Base-by-base conservation (phyloP, 129 eudicot species). In the Artemisia argyi region DNA sequence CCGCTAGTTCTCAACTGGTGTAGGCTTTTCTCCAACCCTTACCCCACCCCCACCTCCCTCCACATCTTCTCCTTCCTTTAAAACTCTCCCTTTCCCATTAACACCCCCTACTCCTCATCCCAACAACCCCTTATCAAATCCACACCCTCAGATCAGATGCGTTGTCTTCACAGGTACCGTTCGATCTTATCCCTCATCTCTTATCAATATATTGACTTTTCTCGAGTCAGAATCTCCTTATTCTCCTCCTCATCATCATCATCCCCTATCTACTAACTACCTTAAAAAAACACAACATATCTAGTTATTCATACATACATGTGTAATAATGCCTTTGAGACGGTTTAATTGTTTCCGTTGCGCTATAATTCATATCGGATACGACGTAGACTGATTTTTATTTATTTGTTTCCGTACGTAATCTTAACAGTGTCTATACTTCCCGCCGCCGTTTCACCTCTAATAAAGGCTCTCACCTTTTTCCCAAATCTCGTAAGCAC, bases 131-230 rank as follows among this genome's bases (percentile, higher is more conserved):
- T 26, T 26, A 26, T 26, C 30, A 26, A 26, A 35, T 35, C 8
- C 1, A 7, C 44, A 35, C 8, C 39, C 1, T 35, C 44, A 35
- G 73, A 81, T 84, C 83, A 68, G 73, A 84, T 81, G 89, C 85
- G 83, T 71, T 84, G 81, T 84, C 89, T 84, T 70, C 89, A 78
- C 85, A 75, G 83, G 85, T 84, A 78, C 61, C 85, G 83, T 74
- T 81, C 89, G 48, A 71, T 84, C 26, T 69, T 84, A 20, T 81
- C 85, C 66, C 83, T 81, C 20, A 84, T 81, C 76, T 84, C 85
- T 3, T 77, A 82, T 61, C 81, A 69, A 19, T 78, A 81, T 72
- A 78, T 84, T 22, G 79, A 68, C 76, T 74, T 81, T 65, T 75
- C 79, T 55, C 61, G 74, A 79, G 71, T 84, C 71, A 71, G 80